A percentile compares a stretch with the other conserved stretches of the same genome.
Evolutionary conservation across 2,329 filamentous ascomycete species (phyloP).

Genomic region (Mycosphaerella sp.): DNA sequence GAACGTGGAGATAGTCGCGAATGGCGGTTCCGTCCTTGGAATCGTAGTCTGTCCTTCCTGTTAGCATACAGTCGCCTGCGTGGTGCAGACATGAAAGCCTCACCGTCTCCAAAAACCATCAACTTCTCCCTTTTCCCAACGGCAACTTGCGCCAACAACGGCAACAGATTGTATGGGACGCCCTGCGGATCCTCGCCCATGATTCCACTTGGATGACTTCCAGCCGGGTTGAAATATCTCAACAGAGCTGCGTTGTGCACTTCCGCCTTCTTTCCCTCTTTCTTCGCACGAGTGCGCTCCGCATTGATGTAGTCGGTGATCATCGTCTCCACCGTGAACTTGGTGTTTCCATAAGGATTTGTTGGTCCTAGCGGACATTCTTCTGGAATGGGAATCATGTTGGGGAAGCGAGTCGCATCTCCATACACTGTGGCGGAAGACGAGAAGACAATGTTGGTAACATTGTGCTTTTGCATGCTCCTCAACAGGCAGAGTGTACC

Average conservation of each 20-base stretch:
- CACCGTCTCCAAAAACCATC: constrained; percentile 87
- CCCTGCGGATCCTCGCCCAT: constrained; percentile 98
- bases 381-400: constrained; percentile 99
- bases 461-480: constrained; percentile 82
- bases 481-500: constrained; percentile 82
- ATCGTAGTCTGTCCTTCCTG: constrained; percentile 61
- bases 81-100: constrained; percentile 30
- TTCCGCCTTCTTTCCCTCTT: constrained; percentile 67
- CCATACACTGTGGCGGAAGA: constrained; percentile 98
- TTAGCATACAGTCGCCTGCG: constrained; percentile 7
- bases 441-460: constrained; percentile 97
- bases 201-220: constrained; percentile 87
- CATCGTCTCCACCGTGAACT: constrained; percentile 82
- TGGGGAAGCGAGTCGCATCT: constrained; percentile 87
- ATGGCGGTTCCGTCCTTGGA: constrained; percentile 90
- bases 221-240: constrained; percentile 96
- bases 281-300: constrained; percentile 74
- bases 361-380: constrained; percentile 92
- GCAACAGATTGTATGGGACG: constrained; percentile 90
- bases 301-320: constrained; percentile 88
- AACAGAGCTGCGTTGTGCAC: constrained; percentile 91
- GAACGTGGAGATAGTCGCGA: constrained; percentile 95
- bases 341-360: constrained; percentile 96
- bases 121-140: constrained; percentile 93
- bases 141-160: constrained; percentile 88